Base-by-base conservation (phyloP, 148 eudicot genomes). In the Vaccinium corymbosum region DNA sequence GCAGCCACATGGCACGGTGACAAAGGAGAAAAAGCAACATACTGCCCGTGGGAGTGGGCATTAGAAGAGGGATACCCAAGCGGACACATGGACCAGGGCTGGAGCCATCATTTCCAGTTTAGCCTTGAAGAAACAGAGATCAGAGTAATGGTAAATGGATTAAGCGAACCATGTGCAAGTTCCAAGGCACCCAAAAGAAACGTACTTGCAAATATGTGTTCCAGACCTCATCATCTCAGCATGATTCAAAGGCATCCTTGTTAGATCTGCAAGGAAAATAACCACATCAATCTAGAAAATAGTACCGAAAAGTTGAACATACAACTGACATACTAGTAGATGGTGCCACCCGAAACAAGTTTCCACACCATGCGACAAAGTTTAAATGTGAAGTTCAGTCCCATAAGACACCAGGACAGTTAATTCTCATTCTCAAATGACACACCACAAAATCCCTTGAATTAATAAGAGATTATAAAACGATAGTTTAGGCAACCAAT, bases 171-270 rank as follows among this genome's bases (percentile, higher is more conserved):
- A 78, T 57, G n/a, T 49, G 62, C 80, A 68, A 76, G 79, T 46
- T 27, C 9, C 13, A 72, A 38, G 49, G 7, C 4, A 48, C 32
- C 62, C 62, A 53, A 79, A 61, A 27, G 71, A 79, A 50, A 79
- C 98, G 85, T 85, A 96, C 98, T 80, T 87, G 94, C 98, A 96
- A 62, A 91, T 82, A 85, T 87, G 89, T 13, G 98, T 91, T 52
- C 80, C 86, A 78, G 93, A 75, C 88, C 91, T 91, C 73, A 96
- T 89, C 91, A 85, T 88, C 78, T 93, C 98, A 76, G 90, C 85
- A 87, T 96, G 98, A 80, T 87, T 88, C 87, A 96, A 82, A 6
- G 90, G 90, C 94, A 96, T 81, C 85, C 92, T 90, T 51, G 97
- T 83, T 46, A 92, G 91, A 87, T 96, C 98, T 96, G 92, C 76